Conservation (phyloP, 768 basidiomycete species). For the Tylopilus rubrobrunneus region DNA sequence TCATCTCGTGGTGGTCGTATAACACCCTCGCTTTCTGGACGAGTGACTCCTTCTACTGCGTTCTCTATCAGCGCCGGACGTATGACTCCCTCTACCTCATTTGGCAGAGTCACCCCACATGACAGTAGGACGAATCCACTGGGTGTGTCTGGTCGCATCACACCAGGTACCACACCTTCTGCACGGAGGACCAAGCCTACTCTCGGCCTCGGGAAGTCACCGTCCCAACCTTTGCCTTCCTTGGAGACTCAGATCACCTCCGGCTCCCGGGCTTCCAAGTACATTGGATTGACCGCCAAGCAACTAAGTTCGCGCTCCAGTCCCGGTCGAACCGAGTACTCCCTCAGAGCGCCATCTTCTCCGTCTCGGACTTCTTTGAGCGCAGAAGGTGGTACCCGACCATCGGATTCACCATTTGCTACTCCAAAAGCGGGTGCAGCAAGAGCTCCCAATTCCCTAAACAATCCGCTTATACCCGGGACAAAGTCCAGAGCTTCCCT, state of each 20-base stretch:
- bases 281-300: slow-evolving; percentile 79
- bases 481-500: slow-evolving; percentile 33
- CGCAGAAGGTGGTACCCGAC: slow-evolving; percentile 36
- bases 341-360: slow-evolving; percentile 31
- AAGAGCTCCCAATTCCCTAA: slow-evolving; percentile 17
- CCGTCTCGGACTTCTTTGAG: slow-evolving; percentile 37
- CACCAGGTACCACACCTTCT: slow-evolving; percentile 36
- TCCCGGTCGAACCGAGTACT: slow-evolving; percentile 17
- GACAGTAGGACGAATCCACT: slow-evolving; percentile 25
- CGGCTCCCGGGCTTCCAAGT: slow-evolving; percentile 82
- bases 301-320: slow-evolving; percentile 55
- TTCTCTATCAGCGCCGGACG: slow-evolving; percentile 41
- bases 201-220: slow-evolving; percentile 32
- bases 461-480: slow-evolving; percentile 16
- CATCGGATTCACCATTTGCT: slow-evolving; percentile 52
- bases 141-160: slow-evolving; percentile 43
- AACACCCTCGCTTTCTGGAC: slow-evolving; percentile 43
- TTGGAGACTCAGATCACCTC: slow-evolving; percentile 56
- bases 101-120: slow-evolving; percentile 40
- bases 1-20: slow-evolving; percentile 55
- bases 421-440: slow-evolving; percentile 59
- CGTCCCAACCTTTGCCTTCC: slow-evolving; percentile 23
- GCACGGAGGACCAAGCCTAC: slow-evolving; percentile 30
- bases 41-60: slow-evolving; percentile 42
- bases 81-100: slow-evolving; percentile 52